Base-by-base conservation (phyloP, 176 grass and related monocot species). In the Tuctoria greenei region DNA sequence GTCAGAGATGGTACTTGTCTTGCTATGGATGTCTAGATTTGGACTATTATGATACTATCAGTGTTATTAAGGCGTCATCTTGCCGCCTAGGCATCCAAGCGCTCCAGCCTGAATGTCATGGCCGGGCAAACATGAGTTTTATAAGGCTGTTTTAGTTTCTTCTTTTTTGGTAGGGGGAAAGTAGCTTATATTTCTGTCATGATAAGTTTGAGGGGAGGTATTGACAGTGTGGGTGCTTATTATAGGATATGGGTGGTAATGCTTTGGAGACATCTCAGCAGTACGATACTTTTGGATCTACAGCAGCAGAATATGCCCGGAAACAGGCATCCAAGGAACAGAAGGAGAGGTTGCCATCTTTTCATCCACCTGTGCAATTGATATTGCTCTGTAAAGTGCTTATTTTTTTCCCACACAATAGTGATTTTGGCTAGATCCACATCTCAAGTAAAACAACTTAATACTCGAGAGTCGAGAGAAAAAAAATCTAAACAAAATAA, bases 271-370 rank as follows among this genome's bases (percentile, higher is more conserved):
- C 95, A 64, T 94, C 95, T 50, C 88, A 88, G 73, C 86, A 94
- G 66, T 98, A 93, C 79, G 91, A 98, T 79, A 98, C 95, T 44
- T 98, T 98, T 80, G 91, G 95, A 82, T 92, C 84, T 82, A 94
- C 91, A 73, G 89, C 89, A 79, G 91, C 89, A 69, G 91, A 98
- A 78, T 66, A 81, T 45, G 95, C 95, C 41, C 84, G 79, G 27
- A 98, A 98, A 66, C 78, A 92, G 74, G 89, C 87, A 50, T 90
- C 88, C 40, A 89, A 88, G 82, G 95, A 98, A 76, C 91, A 98
- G 35, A 74, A 84, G 13, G 88, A 90, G 85, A 98, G 95, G 95
- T 98, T 69, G 54, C 44, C 27, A 66, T 77, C 16, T 39, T 85
- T 55, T 70, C 64, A 87, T 77, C 63, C 9, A 36, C 4, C 38